A percentile compares a stretch with the other conserved stretches of the same genome.
Conservation (phyloP, 75 land plant species). For the Adiantum capillusveneris region DNA sequence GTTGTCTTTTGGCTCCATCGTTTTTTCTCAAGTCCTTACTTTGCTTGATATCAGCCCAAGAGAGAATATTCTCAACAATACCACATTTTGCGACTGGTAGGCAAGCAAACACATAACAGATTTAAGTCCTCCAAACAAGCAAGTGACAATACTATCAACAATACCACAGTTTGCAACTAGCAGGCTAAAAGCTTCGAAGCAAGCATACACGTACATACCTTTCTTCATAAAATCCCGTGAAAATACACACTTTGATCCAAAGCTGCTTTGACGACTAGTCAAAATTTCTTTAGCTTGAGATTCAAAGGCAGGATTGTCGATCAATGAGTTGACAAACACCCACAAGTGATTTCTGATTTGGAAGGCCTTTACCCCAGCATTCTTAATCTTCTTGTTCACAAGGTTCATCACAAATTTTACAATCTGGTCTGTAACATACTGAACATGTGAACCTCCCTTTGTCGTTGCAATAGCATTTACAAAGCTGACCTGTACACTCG, state of each 20-base stretch:
- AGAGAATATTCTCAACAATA: constrained; percentile 67
- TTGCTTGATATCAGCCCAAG: constrained; percentile 96
- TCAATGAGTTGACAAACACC: constrained; percentile 94
- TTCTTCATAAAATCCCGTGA: too few species aligned
- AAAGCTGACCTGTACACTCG: constrained; percentile 98
- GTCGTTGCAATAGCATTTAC: constrained; percentile 85
- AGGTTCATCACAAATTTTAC: constrained; percentile 39
- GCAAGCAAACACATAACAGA: background rate
- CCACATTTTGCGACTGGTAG: constrained; percentile 76
- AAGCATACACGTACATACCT: too few species aligned
- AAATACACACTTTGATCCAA: background rate
- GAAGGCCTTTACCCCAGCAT: constrained; percentile 62
- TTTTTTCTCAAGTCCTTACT: constrained; percentile 94
- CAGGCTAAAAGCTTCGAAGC: too few species aligned
- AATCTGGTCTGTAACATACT: constrained; percentile 73
- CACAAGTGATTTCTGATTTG: constrained; percentile 80
- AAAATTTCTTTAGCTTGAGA: too few species aligned
- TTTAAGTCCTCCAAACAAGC: background rate
- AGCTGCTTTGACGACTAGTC: too few species aligned
- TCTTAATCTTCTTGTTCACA: constrained; percentile 91
- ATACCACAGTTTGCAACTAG: background rate
- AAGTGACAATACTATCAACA: background rate
- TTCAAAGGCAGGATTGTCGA: constrained; percentile 99
- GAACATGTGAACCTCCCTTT: constrained; percentile 94
- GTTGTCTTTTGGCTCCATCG: constrained; percentile 75